These are phyloP conservation scores for Neopestalotiopsis sp. DNA, from an alignment of 2,329 filamentous ascomycete genomes.

Conservation along the genomic window DNA sequence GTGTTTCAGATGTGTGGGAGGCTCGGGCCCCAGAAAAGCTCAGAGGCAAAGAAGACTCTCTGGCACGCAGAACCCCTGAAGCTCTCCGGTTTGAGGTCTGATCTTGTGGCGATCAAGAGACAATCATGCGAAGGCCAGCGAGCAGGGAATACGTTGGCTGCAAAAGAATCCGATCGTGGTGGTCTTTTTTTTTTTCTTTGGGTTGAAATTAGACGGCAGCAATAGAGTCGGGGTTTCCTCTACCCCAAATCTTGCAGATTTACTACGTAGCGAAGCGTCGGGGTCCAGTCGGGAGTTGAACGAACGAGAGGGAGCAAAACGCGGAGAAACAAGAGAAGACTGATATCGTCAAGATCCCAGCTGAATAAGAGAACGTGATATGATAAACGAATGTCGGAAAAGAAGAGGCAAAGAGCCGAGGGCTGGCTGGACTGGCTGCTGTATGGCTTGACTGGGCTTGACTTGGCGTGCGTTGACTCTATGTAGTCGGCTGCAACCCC, in stretches of 20 bases:
- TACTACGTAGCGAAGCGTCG: neutral
- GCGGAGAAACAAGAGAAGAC: slow-evolving; percentile 13
- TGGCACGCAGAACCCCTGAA: slow-evolving; percentile 21
- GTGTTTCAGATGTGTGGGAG: slow-evolving; percentile 47
- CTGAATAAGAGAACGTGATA: slow-evolving; percentile 2
- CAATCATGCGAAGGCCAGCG: slow-evolving; percentile 36
- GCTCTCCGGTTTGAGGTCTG: slow-evolving; percentile 29
- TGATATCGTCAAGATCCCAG: slow-evolving; percentile 12
- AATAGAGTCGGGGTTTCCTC: neutral
- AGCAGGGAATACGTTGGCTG: slow-evolving; percentile 22
- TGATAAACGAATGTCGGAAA: slow-evolving; percentile 13
- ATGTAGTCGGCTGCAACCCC: slow-evolving; percentile 8
- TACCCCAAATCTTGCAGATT: neutral
- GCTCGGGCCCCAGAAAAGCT: slow-evolving; percentile 23
- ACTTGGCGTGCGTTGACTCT: neutral
- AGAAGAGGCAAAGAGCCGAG: neutral
- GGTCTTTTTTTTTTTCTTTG: slow-evolving; percentile 13
- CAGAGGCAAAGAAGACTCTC: slow-evolving; percentile 25
- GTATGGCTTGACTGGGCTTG: slow-evolving; percentile 3
- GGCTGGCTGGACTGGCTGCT: neutral
- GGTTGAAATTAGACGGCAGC: neutral
- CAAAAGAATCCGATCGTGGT: slow-evolving; percentile 5
- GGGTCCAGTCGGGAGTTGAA: neutral
- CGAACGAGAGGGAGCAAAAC: neutral
- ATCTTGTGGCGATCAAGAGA: slow-evolving; percentile 38